These are phyloP conservation scores for Globisporangium paroecandrum DNA, from an alignment of 352 stramenopile species.

Conservation along the genomic window DNA sequence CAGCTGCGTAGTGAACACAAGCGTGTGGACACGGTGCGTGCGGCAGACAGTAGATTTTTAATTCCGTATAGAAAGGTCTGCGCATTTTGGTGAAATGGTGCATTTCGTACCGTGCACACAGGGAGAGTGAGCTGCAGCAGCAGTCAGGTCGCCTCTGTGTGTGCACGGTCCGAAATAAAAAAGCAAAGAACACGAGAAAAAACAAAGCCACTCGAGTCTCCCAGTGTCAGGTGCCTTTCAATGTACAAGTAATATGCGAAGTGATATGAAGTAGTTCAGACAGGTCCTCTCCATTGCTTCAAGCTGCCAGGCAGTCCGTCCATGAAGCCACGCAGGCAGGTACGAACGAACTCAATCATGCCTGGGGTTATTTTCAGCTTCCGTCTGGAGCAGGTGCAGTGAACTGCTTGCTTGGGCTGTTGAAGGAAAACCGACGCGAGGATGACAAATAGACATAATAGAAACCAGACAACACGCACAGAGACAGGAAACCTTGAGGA, in stretches of 20 bases:
- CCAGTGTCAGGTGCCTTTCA: not conserved
- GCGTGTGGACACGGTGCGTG: not conserved
- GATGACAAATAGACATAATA: too few relatives aligned
- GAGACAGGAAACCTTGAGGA: too few relatives aligned
- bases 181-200: not conserved
- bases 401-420: too few relatives aligned
- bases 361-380: too few relatives aligned
- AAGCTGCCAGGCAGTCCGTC: not conserved
- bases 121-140: not conserved
- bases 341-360: not conserved
- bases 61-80: slow-evolving; percentile 11
- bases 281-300: not conserved
- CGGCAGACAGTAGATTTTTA: slow-evolving; percentile 14
- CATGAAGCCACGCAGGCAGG: not conserved
- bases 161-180: not conserved
- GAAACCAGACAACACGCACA: too few relatives aligned
- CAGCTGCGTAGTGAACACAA: not conserved
- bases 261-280: not conserved
- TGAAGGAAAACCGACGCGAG: too few relatives aligned
- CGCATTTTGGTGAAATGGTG: not conserved
- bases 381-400: too few relatives aligned
- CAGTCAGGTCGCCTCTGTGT: not conserved
- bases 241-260: not conserved
- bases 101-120: not conserved
- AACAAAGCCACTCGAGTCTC: not conserved